phyloP scores from a whole-genome alignment of 2,329 filamentous ascomycete species.

The Claviceps monticola region DNA sequence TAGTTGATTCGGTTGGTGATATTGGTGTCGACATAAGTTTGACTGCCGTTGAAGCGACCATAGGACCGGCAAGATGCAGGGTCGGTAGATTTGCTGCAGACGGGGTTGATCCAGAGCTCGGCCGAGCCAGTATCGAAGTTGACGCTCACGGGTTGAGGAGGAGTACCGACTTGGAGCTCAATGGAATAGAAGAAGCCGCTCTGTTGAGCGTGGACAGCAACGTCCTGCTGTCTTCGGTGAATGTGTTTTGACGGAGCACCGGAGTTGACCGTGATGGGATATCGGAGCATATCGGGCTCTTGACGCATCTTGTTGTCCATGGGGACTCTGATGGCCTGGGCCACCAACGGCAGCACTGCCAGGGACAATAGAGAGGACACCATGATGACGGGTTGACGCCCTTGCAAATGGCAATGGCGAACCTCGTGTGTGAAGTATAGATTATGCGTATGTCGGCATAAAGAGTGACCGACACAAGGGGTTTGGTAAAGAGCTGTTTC shows the following conservation, averaged over 20 bases:
- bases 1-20: constrained; percentile 16
- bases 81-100: constrained; percentile 19
- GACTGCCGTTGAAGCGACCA: constrained; percentile 18
- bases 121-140: constrained; percentile 28
- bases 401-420: neutral
- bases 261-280: constrained; percentile 14
- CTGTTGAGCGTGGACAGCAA: constrained; percentile 12
- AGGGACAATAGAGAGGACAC: constrained; percentile 17
- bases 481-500: neutral
- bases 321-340: constrained; percentile 9
- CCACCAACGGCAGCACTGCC: constrained; percentile 16
- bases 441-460: constrained; percentile 10
- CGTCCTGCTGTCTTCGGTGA: constrained; percentile 17
- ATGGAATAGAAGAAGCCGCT: constrained; percentile 25
- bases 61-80: constrained; percentile 14
- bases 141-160: constrained; percentile 23
- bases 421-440: neutral
- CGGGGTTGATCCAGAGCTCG: constrained; percentile 29
- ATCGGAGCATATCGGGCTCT: constrained; percentile 15
- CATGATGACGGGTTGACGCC: constrained; percentile 10
- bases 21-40: constrained; percentile 16
- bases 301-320: constrained; percentile 13
- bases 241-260: constrained; percentile 16
- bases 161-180: constrained; percentile 23
- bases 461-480: constrained; percentile 12